Evolutionary conservation across 73 alveolate genomes (phyloP).

Genomic region (Paramecium bursaria): DNA sequence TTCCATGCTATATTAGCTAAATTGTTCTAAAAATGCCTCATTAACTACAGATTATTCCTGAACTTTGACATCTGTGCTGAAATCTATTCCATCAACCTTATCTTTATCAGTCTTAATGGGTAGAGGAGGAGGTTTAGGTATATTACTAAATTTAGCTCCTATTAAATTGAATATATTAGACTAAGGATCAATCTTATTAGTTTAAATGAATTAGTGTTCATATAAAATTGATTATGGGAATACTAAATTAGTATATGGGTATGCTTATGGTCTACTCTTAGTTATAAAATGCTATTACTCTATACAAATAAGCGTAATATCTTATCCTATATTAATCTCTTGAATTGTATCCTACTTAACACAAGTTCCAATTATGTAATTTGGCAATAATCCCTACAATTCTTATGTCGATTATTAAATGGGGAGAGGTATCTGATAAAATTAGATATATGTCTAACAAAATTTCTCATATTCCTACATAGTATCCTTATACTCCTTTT

Average conservation of each 20-base stretch:
- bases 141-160: background rate
- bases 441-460: background rate
- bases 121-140: slow-evolving; percentile 60
- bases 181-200: background rate
- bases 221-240: background rate
- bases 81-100: slow-evolving; percentile 50
- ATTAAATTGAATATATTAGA: background rate
- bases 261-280: slow-evolving; percentile 9
- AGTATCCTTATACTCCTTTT: slow-evolving; percentile 34
- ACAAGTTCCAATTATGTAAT: background rate
- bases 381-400: no score
- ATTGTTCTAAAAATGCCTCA: background rate
- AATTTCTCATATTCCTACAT: background rate
- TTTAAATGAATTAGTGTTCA: background rate
- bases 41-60: background rate
- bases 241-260: background rate
- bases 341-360: background rate
- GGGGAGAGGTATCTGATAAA: background rate
- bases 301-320: background rate
- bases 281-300: background rate
- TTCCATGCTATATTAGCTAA: slow-evolving; percentile 15
- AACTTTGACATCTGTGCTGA: background rate
- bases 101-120: slow-evolving; percentile 45
- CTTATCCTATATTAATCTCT: background rate
- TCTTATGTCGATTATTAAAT: background rate